Conservation (phyloP, 1,139 yeast species). For the Blastobotrys elegans region DNA sequence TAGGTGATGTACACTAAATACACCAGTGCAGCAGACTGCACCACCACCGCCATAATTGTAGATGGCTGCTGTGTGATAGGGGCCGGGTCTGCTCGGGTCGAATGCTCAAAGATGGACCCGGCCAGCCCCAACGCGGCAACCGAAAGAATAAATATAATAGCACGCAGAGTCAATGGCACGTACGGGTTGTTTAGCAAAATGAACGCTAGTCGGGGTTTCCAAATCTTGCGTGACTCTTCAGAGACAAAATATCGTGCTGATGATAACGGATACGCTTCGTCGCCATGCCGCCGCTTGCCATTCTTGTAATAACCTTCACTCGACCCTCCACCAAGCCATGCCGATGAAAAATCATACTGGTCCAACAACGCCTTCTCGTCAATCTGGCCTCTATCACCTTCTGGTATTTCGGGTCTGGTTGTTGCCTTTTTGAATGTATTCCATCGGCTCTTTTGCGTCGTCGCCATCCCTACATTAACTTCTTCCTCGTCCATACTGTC, state of each 20-base stretch:
- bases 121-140: constrained; percentile 30
- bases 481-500: not conserved
- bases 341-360: constrained; percentile 21
- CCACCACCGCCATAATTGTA: constrained; percentile 86
- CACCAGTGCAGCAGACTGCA: constrained; percentile 70
- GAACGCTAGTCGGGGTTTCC: constrained; percentile 57
- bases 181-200: constrained; percentile 71
- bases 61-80: constrained; percentile 75
- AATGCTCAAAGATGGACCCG: constrained; percentile 25
- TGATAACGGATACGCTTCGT: constrained; percentile 20
- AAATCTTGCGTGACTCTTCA: constrained; percentile 41
- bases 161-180: constrained; percentile 70
- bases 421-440: constrained; percentile 19
- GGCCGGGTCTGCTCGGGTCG: constrained; percentile 36
- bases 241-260: constrained; percentile 27
- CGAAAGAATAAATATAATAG: constrained; percentile 51
- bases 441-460: constrained; percentile 19
- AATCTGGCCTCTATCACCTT: constrained; percentile 15
- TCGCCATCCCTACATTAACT: not conserved
- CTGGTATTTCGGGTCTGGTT: constrained; percentile 17
- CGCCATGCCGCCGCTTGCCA: constrained; percentile 5
- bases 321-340: constrained; percentile 21
- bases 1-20: constrained; percentile 78
- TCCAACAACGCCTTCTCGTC: constrained; percentile 23
- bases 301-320: not conserved